Conservation (phyloP, 495 filamentous ascomycete species). For the Endocarpon pusillum region DNA sequence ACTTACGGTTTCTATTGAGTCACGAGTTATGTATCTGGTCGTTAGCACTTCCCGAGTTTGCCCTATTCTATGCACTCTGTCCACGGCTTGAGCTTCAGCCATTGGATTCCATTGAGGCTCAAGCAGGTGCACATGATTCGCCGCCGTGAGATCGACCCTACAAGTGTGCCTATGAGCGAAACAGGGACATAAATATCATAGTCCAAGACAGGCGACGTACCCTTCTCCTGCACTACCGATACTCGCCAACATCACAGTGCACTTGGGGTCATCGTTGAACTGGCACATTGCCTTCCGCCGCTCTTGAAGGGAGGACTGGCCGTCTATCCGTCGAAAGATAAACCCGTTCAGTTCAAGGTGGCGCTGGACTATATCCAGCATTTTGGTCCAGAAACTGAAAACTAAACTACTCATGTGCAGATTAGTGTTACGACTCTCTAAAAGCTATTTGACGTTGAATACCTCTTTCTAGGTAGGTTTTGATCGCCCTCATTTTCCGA, state of each 20-base stretch:
- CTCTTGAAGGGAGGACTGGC: slow-evolving; percentile 1
- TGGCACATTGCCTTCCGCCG: slow-evolving; percentile 3
- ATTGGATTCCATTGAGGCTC: slow-evolving; percentile 96
- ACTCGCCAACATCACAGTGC: slow-evolving; percentile 14
- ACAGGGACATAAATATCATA: slow-evolving; percentile 5
- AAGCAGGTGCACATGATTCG: slow-evolving; percentile 83
- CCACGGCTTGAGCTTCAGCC: slow-evolving; percentile 82
- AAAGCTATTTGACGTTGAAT: neutral
- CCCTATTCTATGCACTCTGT: slow-evolving; percentile 83
- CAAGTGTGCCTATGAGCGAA: no score
- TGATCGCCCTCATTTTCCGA: neutral
- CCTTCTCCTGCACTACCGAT: slow-evolving; percentile 16
- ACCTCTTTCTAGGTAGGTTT: neutral
- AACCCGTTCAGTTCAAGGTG: neutral
- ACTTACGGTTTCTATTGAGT: slow-evolving; percentile 49
- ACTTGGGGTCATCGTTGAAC: slow-evolving; percentile 9
- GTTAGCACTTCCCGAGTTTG: slow-evolving; percentile 72
- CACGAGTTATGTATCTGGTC: slow-evolving; percentile 69
- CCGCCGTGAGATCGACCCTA: slow-evolving; percentile 62
- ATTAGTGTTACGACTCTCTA: neutral
- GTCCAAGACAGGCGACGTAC: slow-evolving; percentile 6
- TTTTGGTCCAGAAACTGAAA: slow-evolving; percentile 4
- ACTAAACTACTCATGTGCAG: slow-evolving; percentile 1
- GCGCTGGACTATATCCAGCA: slow-evolving; percentile 4
- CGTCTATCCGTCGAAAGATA: slow-evolving; percentile 11